phyloP scores from a whole-genome alignment of 2,329 filamentous ascomycete species.

The Diaporthe amygdali region DNA sequence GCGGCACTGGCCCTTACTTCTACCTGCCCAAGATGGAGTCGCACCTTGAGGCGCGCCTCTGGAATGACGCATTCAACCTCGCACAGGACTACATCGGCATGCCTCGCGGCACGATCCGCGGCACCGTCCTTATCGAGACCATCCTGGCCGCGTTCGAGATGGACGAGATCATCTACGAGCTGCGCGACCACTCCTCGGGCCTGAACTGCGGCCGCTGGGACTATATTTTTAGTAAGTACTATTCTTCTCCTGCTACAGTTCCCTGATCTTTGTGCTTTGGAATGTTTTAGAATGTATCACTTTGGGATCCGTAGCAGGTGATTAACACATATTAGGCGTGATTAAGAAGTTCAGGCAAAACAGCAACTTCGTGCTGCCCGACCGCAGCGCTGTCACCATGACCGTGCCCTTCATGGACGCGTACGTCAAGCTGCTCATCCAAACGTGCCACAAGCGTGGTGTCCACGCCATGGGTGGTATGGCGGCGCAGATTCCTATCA shows the following conservation, averaged over 20 bases:
- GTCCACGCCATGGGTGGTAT: slow-evolving; percentile 99
- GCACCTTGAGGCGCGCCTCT: slow-evolving; percentile 93
- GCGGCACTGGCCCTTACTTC: slow-evolving; percentile 92
- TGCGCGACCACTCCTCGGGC: slow-evolving; percentile 93
- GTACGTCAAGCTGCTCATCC: slow-evolving; percentile 94
- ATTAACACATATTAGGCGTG: too few relatives aligned
- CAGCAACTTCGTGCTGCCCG: slow-evolving; percentile 89
- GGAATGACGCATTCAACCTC: slow-evolving; percentile 98
- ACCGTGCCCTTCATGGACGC: slow-evolving; percentile 98
- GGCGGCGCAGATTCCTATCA: slow-evolving; percentile 99
- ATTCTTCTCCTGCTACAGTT: too few relatives aligned
- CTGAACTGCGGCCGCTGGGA: slow-evolving; percentile 99
- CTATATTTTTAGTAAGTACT: slow-evolving; percentile 99
- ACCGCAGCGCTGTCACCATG: slow-evolving; percentile 93
- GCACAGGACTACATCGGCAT: slow-evolving; percentile 93
- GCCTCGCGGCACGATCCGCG: slow-evolving; percentile 88
- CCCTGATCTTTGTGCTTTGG: too few relatives aligned
- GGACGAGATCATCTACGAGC: slow-evolving; percentile 99
- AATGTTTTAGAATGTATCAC: too few relatives aligned
- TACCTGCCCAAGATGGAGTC: slow-evolving; percentile 99
- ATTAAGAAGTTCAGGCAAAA: slow-evolving; percentile 99
- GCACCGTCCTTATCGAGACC: slow-evolving; percentile 95
- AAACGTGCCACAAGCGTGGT: slow-evolving; percentile 94
- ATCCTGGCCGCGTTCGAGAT: slow-evolving; percentile 98
- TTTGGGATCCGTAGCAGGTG: too few relatives aligned